These are phyloP conservation scores for Boletus chippewaensis DNA, from an alignment of 1,284 basidiomycete genomes.

Conservation along the genomic window DNA sequence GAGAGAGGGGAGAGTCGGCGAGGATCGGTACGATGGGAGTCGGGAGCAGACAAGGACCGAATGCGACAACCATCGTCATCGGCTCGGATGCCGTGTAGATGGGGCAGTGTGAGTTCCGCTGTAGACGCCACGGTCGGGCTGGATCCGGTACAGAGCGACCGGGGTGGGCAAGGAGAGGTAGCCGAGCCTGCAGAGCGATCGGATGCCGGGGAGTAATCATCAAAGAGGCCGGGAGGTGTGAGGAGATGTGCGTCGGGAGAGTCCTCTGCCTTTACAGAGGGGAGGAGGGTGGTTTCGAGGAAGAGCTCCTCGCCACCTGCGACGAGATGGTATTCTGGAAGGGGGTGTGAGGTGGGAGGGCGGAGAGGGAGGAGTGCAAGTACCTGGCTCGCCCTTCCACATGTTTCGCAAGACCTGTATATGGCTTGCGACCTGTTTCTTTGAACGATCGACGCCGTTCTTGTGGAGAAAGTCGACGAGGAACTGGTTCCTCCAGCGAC, in stretches of 20 bases:
- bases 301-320: conserved; percentile 67
- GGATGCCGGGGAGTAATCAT: conserved; percentile 31
- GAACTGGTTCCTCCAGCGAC: conserved; percentile 75
- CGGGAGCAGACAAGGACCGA: conserved; percentile 30
- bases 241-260: conserved; percentile 35
- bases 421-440: conserved; percentile 80
- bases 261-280: conserved; percentile 45
- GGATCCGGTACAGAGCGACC: conserved; percentile 23
- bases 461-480: conserved; percentile 70
- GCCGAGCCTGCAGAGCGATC: conserved; percentile 29
- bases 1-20: conserved; percentile 33
- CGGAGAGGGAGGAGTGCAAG: conserved; percentile 9
- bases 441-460: conserved; percentile 59
- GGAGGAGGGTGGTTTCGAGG: conserved; percentile 43
- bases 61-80: conserved; percentile 31
- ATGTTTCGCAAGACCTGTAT: conserved; percentile 78
- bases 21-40: conserved; percentile 23
- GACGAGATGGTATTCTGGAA: conserved; percentile 55
- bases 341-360: conserved; percentile 23
- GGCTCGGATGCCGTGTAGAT: conserved; percentile 16
- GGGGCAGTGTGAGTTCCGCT: conserved; percentile 27
- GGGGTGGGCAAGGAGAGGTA: conserved; percentile 25
- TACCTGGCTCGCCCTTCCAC: conserved; percentile 78
- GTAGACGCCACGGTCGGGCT: conserved; percentile 23
- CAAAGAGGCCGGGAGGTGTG: conserved; percentile 30